Conservation (phyloP, 306 rosid species). For the Fragaria nilgerrensis region DNA sequence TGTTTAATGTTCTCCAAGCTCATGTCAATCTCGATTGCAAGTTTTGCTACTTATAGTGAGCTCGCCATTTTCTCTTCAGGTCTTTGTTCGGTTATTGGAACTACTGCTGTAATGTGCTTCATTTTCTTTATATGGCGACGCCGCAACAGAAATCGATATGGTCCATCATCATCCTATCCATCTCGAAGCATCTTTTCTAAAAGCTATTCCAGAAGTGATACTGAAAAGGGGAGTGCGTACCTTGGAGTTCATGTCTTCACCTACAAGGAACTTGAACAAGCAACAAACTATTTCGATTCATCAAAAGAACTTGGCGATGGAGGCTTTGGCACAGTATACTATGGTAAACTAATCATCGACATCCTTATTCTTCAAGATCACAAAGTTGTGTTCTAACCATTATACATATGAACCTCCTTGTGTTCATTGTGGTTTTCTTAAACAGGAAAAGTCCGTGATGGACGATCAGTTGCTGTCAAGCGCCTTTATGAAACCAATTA, state of each 20-base stretch:
- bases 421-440: not conserved
- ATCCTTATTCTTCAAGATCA: not conserved
- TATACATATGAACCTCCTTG: not conserved
- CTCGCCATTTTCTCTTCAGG: conserved; percentile 29
- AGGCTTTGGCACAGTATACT: conserved; percentile 80
- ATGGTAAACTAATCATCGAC: conserved; percentile 37
- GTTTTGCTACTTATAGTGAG: not conserved
- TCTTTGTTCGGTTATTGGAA: not conserved
- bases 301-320: conserved; percentile 80
- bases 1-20: not conserved
- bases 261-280: conserved; percentile 66
- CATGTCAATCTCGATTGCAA: not conserved
- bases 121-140: conserved; percentile 15
- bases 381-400: not conserved
- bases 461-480: conserved; percentile 78
- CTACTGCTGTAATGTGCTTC: not conserved
- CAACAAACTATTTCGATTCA: conserved; percentile 58
- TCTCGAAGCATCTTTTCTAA: conserved; percentile 42
- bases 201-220: conserved; percentile 29
- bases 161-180: conserved; percentile 28
- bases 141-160: conserved; percentile 27
- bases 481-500: conserved; percentile 71
- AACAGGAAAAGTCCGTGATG: conserved; percentile 66
- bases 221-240: conserved; percentile 51
- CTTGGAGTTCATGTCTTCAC: conserved; percentile 48